A percentile compares a stretch with the other conserved stretches of the same genome.
phyloP scores from a whole-genome alignment of 2,329 filamentous ascomycete species.

The Colletotrichum sp. region DNA sequence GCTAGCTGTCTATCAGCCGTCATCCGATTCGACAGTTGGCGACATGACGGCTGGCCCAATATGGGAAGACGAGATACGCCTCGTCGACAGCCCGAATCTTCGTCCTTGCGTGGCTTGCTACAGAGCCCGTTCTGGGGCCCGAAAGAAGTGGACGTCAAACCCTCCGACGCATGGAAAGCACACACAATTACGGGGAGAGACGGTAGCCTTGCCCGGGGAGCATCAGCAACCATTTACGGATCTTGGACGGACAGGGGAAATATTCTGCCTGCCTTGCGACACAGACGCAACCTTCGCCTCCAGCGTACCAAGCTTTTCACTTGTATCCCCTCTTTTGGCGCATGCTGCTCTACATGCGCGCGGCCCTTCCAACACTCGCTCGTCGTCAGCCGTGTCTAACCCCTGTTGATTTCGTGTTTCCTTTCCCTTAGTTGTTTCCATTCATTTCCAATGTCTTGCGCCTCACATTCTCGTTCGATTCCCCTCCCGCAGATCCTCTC shows the following conservation, averaged over 20 bases:
- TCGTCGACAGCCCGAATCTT: neutral
- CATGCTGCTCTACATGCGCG: neutral
- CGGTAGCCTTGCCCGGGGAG: neutral
- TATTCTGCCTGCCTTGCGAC: neutral
- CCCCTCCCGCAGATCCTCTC: slow-evolving; percentile 16
- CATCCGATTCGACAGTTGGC: neutral
- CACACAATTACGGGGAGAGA: neutral
- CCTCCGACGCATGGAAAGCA: neutral
- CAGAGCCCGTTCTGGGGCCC: neutral
- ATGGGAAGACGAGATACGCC: neutral
- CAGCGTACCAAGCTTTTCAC: neutral
- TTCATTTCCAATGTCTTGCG: neutral
- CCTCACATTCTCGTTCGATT: neutral
- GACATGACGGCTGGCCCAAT: neutral
- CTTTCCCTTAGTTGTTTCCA: neutral
- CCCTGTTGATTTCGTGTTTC: neutral
- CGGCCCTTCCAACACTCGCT: neutral
- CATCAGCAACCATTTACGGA: neutral
- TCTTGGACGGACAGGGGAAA: neutral
- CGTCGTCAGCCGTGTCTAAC: neutral
- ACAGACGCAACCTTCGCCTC: neutral
- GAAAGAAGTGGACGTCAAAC: neutral
- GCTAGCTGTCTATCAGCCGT: neutral
- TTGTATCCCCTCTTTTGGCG: neutral
- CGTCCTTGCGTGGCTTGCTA: neutral